Evolutionary conservation across 2,329 filamentous ascomycete species (phyloP).

Genomic region (Alternaria postmessia): DNA sequence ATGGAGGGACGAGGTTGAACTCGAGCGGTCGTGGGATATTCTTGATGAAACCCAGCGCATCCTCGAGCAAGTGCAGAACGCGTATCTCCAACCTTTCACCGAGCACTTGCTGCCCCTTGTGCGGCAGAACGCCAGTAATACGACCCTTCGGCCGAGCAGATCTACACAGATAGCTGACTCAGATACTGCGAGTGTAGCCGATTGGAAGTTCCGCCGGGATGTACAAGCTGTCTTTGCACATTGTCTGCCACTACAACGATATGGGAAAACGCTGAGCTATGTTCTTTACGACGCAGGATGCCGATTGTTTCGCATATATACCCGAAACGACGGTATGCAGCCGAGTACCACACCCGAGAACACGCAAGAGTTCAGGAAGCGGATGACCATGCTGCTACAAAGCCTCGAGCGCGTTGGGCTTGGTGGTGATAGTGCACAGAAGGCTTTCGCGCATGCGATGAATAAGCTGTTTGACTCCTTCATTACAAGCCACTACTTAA

Average conservation of each 20-base stretch:
- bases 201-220: constrained; percentile 65
- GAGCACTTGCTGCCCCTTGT: constrained; percentile 47
- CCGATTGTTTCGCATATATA: constrained; percentile 53
- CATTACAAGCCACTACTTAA: constrained; percentile 67
- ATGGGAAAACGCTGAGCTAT: constrained; percentile 63
- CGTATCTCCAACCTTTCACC: constrained; percentile 49
- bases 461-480: constrained; percentile 70
- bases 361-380: constrained; percentile 53
- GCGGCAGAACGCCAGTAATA: constrained; percentile 29
- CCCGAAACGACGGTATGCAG: constrained; percentile 37
- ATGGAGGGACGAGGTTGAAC: constrained; percentile 41
- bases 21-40: constrained; percentile 38
- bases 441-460: constrained; percentile 76
- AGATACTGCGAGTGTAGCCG: constrained; percentile 29
- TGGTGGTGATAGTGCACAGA: constrained; percentile 73
- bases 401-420: constrained; percentile 71
- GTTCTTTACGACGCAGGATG: constrained; percentile 64
- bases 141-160: constrained; percentile 46
- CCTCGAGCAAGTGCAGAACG: constrained; percentile 47
- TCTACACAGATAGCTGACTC: constrained; percentile 44
- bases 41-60: constrained; percentile 49
- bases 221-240: constrained; percentile 72
- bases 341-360: constrained; percentile 26
- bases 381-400: constrained; percentile 65
- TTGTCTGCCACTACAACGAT: constrained; percentile 61